phyloP scores from a whole-genome alignment of 1,284 basidiomycete genomes.

The Cerrena zonata region DNA sequence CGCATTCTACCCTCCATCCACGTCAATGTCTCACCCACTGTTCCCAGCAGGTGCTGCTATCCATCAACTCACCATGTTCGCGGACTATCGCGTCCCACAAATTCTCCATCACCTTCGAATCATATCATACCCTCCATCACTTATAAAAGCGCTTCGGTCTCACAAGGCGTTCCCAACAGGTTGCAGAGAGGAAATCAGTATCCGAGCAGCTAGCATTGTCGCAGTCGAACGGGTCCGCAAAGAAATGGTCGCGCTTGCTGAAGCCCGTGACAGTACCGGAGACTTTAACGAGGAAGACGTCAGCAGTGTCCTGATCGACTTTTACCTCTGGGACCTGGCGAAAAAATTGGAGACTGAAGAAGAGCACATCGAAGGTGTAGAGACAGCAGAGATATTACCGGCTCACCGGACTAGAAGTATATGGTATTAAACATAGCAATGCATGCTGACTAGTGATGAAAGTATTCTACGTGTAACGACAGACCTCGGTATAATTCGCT shows the following conservation, averaged over 20 bases:
- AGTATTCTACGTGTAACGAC: too few relatives aligned
- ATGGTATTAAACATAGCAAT: conserved; percentile 76
- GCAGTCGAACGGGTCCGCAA: conserved; percentile 66
- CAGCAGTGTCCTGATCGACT: conserved; percentile 78
- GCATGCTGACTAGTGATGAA: too few relatives aligned
- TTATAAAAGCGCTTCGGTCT: conserved; percentile 43
- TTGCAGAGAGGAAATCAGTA: conserved; percentile 60
- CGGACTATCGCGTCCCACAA: conserved; percentile 82
- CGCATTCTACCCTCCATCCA: conserved; percentile 58
- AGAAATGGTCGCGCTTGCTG: conserved; percentile 36
- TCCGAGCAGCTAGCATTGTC: conserved; percentile 69
- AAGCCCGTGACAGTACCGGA: conserved; percentile 20
- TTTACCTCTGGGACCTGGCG: conserved; percentile 81
- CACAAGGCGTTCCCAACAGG: conserved; percentile 46
- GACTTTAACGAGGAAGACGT: conserved; percentile 34
- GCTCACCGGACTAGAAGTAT: conserved; percentile 75
- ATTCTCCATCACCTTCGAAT: conserved; percentile 75
- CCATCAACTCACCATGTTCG: conserved; percentile 76
- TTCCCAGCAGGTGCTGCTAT: conserved; percentile 63
- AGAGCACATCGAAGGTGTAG: conserved; percentile 49
- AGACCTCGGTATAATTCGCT: too few relatives aligned
- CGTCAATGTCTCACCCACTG: conserved; percentile 52
- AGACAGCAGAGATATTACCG: conserved; percentile 56
- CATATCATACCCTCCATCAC: conserved; percentile 56
- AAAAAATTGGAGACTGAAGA: conserved; percentile 64